Evolutionary conservation across 768 basidiomycete species (phyloP).

Genomic region (Lactarius sp.): DNA sequence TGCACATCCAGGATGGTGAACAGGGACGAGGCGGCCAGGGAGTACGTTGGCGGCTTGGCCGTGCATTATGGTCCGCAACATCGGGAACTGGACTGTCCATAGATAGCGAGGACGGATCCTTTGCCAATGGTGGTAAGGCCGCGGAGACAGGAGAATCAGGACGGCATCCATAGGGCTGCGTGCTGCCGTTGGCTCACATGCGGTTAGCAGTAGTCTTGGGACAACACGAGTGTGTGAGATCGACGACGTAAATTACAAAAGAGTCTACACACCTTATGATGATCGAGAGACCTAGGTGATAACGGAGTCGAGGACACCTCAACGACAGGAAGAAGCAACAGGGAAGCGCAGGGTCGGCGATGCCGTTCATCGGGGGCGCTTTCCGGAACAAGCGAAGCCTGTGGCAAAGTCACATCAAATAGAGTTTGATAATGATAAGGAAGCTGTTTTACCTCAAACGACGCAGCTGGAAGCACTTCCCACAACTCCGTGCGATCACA

Average conservation of each 20-base stretch:
- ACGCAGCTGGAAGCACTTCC: not conserved
- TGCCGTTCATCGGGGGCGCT: not conserved
- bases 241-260: not conserved
- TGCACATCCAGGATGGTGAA: not conserved
- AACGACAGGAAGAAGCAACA: not conserved
- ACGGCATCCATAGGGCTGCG: not conserved
- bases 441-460: not conserved
- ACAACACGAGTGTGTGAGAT: not conserved
- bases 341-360: not conserved
- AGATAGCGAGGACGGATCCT: not conserved
- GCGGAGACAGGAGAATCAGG: not conserved
- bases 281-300: not conserved
- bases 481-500: not conserved
- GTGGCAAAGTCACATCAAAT: constrained; percentile 4
- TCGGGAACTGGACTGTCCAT: not conserved
- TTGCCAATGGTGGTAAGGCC: not conserved
- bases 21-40: constrained; percentile 13
- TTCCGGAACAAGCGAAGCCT: constrained; percentile 10
- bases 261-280: constrained; percentile 2
- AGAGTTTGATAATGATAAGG: constrained; percentile 13
- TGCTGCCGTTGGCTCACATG: not conserved
- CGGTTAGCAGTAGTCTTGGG: not conserved
- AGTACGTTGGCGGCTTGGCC: not conserved
- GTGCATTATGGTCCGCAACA: not conserved
- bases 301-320: not conserved